Base-by-base conservation (phyloP, 2,329 filamentous ascomycete genomes). In the Fusarium acutatum region DNA sequence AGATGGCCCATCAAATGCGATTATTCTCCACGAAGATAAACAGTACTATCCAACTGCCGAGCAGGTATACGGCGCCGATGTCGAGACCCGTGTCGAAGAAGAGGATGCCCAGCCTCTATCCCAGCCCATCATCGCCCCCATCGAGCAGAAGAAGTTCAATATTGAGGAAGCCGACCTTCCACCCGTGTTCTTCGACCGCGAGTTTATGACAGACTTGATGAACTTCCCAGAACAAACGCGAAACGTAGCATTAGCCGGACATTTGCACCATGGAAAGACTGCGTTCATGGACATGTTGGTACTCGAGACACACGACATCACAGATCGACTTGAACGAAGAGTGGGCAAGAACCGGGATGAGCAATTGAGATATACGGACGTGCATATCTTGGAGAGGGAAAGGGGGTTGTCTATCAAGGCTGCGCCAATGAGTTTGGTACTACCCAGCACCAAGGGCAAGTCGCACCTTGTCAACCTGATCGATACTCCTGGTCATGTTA, bases 21-120 rank as follows among this genome's bases (percentile, higher is more conserved):
- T 99, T n/a, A 89, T 99, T 65, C 89, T 99, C 50, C 96, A 99
- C 84, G 96, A 99, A 87, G 96, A 99, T 85, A 99, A 99, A 83
- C 96, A 98, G 82, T 99, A 99, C 83, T 99, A 99, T 81, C 96
- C 96, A 35, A 97, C 95, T n/a, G 96, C 96, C 64, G 92, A 96
- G 80, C 96, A 99, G 82, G 92, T 97, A 46, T 99, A 98, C 81
- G 96, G 96, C 59, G 89, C 91, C 77, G 95, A 96, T 83, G 96
- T 99, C 78, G 96, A 99, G 84, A 96, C 96, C 4, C 85, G 97
- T 82, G 96, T 99, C 41, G 94, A 98, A 80, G 96, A 99, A 83
- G 96, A 98, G 84, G 96, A 99, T 86, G 93, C 95, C 67, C 96
- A 99, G 82, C 93, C 95, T 52, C 88, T 99, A 71, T 91, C 94